These are phyloP conservation scores for Rheum nobile DNA, from an alignment of 148 eudicot species.

Conservation along the genomic window DNA sequence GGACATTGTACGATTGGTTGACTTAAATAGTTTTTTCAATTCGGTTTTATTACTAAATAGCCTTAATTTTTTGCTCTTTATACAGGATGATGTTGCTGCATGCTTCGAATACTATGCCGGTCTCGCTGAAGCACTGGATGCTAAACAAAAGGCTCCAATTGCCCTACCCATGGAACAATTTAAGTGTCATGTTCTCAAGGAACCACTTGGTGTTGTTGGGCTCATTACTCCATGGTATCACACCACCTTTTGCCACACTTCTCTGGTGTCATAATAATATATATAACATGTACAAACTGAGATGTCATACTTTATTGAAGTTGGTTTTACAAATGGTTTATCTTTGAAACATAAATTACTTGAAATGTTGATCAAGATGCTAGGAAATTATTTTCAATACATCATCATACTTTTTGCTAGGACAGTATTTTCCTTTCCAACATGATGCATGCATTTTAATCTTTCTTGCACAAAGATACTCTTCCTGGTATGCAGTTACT, in stretches of 20 bases:
- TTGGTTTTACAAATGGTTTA: not conserved
- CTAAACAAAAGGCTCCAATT: conserved; percentile 73
- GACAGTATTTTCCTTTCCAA: not conserved
- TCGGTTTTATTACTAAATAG: not conserved
- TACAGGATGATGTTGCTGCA: conserved; percentile 91
- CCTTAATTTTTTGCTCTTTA: conserved; percentile 10
- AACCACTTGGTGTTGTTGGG: conserved; percentile 95
- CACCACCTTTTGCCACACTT: not conserved
- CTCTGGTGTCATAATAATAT: not conserved
- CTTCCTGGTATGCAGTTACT: not conserved
- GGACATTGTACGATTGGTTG: conserved; percentile 63
- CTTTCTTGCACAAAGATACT: not conserved
- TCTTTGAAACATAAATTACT: not conserved
- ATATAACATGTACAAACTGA: not conserved
- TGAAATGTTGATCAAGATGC: not conserved
- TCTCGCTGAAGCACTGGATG: conserved; percentile 89
- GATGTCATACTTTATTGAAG: not conserved
- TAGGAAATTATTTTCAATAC: not conserved
- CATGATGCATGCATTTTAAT: not conserved
- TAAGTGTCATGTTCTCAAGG: conserved; percentile 68
- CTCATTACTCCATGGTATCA: conserved; percentile 92
- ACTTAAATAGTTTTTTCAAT: not conserved
- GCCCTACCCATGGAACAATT: conserved; percentile 84
- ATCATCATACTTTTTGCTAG: not conserved
- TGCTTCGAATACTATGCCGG: conserved; percentile 94